phyloP scores from a whole-genome alignment of 768 basidiomycete genomes.

The Lentinula detonsa region DNA sequence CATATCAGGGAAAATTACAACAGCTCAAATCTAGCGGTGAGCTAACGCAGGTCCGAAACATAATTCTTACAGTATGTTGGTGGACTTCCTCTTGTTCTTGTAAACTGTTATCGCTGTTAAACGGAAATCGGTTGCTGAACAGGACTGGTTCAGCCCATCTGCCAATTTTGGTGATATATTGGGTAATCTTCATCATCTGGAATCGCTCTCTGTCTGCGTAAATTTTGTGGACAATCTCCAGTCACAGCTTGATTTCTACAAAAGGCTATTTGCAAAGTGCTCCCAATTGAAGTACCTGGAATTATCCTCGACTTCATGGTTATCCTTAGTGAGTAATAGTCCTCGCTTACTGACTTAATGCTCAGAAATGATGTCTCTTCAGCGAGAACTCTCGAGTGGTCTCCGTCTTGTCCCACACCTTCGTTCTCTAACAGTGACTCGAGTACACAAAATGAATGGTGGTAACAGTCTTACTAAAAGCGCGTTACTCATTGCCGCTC shows the following conservation, averaged over 20 bases:
- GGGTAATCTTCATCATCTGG: constrained; percentile 1
- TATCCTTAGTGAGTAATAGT: constrained; percentile 8
- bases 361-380: background rate
- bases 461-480: constrained; percentile 5
- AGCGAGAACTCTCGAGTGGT: constrained; percentile 12
- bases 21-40: constrained; percentile 10
- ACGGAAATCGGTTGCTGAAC: background rate
- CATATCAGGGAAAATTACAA: constrained; percentile 12
- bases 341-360: background rate
- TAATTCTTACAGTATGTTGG: constrained; percentile 6
- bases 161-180: constrained; percentile 13
- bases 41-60: constrained; percentile 7
- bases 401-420: constrained; percentile 9
- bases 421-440: constrained; percentile 10
- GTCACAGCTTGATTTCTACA: constrained; percentile 9
- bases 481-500: constrained; percentile 10
- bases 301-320: constrained; percentile 11
- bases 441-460: constrained; percentile 7
- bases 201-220: constrained; percentile 12
- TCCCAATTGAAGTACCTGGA: constrained; percentile 10
- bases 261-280: constrained; percentile 9
- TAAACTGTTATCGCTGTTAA: background rate
- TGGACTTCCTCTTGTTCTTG: background rate
- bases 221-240: constrained; percentile 11
- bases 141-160: constrained; percentile 15